Evolutionary conservation across 306 rosid genomes (phyloP).

Genomic region (Casuarina cunninghamiana): DNA sequence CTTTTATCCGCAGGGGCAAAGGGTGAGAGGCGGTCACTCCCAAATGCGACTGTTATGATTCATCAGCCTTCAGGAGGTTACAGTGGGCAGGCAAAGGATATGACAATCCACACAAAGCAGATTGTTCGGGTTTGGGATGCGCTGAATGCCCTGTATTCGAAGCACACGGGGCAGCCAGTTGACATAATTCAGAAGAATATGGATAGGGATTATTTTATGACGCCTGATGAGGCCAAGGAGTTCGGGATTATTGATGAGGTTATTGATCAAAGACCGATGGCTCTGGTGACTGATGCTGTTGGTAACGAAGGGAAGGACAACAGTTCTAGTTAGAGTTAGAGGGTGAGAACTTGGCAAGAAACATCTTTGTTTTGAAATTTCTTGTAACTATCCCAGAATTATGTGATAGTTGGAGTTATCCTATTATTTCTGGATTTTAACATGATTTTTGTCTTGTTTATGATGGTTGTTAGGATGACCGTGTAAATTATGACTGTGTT

Average conservation of each 20-base stretch:
- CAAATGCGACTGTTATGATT: conserved; percentile 86
- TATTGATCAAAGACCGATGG: conserved; percentile 80
- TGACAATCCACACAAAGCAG: conserved; percentile 88
- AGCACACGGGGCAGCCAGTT: conserved; percentile 72
- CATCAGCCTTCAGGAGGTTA: conserved; percentile 98
- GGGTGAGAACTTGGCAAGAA: conserved; percentile 40
- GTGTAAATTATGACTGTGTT: neutral
- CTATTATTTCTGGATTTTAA: neutral
- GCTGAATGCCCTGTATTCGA: conserved; percentile 65
- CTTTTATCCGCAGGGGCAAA: conserved; percentile 88
- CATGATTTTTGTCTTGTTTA: conserved; percentile 13
- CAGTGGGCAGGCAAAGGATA: conserved; percentile 95
- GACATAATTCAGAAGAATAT: conserved; percentile 69
- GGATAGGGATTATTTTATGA: conserved; percentile 92
- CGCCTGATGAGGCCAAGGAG: conserved; percentile 80
- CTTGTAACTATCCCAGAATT: neutral
- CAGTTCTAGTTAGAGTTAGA: conserved; percentile 46
- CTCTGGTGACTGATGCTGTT: conserved; percentile 88
- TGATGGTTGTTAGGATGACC: neutral
- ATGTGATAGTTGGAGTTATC: neutral
- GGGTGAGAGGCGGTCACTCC: conserved; percentile 93
- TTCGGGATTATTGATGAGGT: conserved; percentile 94
- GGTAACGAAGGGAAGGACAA: conserved; percentile 63
- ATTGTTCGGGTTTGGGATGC: conserved; percentile 82
- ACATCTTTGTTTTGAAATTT: neutral